Evolutionary conservation across 345 rosid species (phyloP), one percentile per base, ranked within the genome.

Genomic region (Eucalyptus curtisii): DNA sequence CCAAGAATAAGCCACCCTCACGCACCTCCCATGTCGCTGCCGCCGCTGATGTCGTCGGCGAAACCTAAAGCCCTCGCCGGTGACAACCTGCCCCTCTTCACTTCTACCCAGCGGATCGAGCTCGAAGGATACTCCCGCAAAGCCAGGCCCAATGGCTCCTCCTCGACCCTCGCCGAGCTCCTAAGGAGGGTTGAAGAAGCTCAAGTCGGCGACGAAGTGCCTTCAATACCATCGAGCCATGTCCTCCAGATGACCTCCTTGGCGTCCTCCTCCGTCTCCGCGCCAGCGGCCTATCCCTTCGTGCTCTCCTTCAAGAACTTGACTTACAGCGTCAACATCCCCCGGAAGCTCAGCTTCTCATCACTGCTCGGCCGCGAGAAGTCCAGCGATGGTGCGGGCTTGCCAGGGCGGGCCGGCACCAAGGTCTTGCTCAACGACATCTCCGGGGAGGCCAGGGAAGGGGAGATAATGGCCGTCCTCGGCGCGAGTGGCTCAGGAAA

Each of bases 401-500:
- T 19, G 19, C 59, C 1, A 17, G 31, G 45, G 93, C 82, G 44
- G 49, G 90, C 49, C 50, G 90, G 91, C 88, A 93, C 90, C 30
- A 95, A 95, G 92, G 85, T 92, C 16, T 90, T 96, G 90, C 81
- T 96, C 88, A 92, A 94, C 86, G 91, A 90, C 31, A 90, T 94
- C 49, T 96, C 97, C 1, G 97, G 96, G 3, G 95, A 95, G 87
- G 97, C 98, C 2, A 90, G 90, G 66, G 97, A 96, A 90, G 98
- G 98, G 8, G 99, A 90, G 94, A 95, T 98, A 89, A 92, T 96
- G 97, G 99, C 98, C 10, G 98, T 98, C 88, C 96, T 98, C 49
- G 99, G 99, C 10, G 97, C 99, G 10, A 97, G 98, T 86, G 99
- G 99, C 31, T 96, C 99, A 0, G 99, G 99, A 15, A 98, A 98